Evolutionary conservation across 441 rosid species (phyloP).

Genomic region (Jatropha podagrica): DNA sequence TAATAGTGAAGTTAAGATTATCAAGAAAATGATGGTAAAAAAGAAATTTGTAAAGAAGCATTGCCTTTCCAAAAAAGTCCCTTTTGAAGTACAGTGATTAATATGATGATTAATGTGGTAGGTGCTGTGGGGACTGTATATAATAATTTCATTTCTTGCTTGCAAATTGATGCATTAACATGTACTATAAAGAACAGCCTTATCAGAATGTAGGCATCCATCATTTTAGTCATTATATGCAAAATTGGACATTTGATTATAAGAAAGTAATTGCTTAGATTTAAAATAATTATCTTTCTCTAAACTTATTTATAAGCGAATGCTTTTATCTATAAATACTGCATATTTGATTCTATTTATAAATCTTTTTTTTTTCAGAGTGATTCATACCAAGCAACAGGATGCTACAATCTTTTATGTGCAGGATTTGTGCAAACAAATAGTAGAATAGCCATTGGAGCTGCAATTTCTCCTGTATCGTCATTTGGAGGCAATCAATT

Average conservation of each 20-base stretch:
- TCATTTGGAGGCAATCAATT: conserved; percentile 66
- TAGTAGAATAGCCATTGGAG: conserved; percentile 92
- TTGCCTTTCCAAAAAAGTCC: neutral
- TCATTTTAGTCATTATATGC: neutral
- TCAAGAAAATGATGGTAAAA: no score
- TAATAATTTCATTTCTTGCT: neutral
- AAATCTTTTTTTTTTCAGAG: conserved; percentile 45
- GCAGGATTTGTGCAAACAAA: conserved; percentile 90
- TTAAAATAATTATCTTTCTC: no score
- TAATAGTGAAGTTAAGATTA: no score
- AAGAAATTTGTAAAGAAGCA: neutral
- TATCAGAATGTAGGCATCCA: neutral
- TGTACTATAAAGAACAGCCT: neutral
- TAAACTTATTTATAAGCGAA: no score
- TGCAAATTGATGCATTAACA: neutral
- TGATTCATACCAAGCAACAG: conserved; percentile 97
- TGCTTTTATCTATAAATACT: no score
- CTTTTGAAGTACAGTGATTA: neutral
- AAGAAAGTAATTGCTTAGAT: neutral
- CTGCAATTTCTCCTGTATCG: conserved; percentile 91
- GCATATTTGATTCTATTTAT: neutral
- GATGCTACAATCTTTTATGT: conserved; percentile 96
- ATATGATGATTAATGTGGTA: conserved; percentile 15
- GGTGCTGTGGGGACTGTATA: conserved; percentile 15
- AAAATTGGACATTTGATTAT: neutral